Evolutionary conservation across 1,284 basidiomycete species (phyloP).

Genomic region (Cutaneotrichosporon cyanovorans): DNA sequence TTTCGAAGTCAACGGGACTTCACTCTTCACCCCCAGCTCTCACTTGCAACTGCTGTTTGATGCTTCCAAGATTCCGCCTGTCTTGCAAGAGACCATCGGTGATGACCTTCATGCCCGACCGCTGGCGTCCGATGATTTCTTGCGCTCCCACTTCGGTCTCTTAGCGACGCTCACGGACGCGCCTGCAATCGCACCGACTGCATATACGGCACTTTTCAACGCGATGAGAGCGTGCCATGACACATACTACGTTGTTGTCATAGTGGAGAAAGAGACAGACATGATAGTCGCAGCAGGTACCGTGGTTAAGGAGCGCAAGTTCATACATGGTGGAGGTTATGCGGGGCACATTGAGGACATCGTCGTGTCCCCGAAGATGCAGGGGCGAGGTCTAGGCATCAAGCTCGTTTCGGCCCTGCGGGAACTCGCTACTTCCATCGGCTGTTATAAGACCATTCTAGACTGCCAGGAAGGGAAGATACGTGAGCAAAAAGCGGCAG

Average conservation of each 20-base stretch:
- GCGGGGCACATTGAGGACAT: constrained; percentile 98
- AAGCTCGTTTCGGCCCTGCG: constrained; percentile 76
- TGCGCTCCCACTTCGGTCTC: constrained; percentile 72
- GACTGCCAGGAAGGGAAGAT: constrained; percentile 87
- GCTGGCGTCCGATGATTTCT: constrained; percentile 74
- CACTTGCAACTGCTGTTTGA: constrained; percentile 70
- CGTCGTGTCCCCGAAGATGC: constrained; percentile 82
- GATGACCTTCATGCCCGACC: constrained; percentile 58
- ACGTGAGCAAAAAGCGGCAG: constrained; percentile 56
- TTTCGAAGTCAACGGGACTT: no score
- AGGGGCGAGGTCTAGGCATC: constrained; percentile 75
- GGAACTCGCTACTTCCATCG: constrained; percentile 62
- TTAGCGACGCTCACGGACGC: constrained; percentile 71
- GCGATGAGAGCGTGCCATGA: constrained; percentile 44
- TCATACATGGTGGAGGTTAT: constrained; percentile 68
- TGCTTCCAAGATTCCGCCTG: constrained; percentile 53
- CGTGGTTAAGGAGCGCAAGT: constrained; percentile 87
- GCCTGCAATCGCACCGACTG: constrained; percentile 64
- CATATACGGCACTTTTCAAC: constrained; percentile 64
- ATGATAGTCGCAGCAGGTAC: constrained; percentile 76
- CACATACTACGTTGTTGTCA: constrained; percentile 79
- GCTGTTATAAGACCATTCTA: constrained; percentile 92
- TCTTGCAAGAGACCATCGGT: constrained; percentile 18
- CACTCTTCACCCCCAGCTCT: constrained; percentile 53
- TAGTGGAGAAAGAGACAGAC: constrained; percentile 68